These are phyloP conservation scores for Pseudonitzschia multiseries DNA, from an alignment of 108 stramenopile species.

Conservation along the genomic window DNA sequence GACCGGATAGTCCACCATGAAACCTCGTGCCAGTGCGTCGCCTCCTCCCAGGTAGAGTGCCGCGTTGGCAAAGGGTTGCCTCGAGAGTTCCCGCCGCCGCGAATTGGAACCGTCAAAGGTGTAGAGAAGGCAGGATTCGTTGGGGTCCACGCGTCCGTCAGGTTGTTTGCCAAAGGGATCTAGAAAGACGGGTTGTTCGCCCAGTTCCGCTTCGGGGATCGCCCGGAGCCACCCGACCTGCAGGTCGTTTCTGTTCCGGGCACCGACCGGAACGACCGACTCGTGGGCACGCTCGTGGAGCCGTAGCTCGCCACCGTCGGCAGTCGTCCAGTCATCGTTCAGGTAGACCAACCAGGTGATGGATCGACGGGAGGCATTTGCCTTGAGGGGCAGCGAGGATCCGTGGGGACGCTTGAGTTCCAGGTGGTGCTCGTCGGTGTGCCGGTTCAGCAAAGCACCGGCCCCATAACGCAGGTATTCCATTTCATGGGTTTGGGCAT, in stretches of 20 bases:
- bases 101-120: not conserved
- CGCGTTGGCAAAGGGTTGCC: constrained; percentile 47
- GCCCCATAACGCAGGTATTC: constrained; percentile 60
- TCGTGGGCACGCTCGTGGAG: constrained; percentile 33
- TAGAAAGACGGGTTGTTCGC: constrained; percentile 63
- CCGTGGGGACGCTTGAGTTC: constrained; percentile 60
- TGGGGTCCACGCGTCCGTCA: not conserved
- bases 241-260: constrained; percentile 45
- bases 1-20: constrained; percentile 21
- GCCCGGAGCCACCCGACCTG: constrained; percentile 60
- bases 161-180: constrained; percentile 37
- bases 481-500: constrained; percentile 33
- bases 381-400: constrained; percentile 38
- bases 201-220: constrained; percentile 22
- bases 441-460: constrained; percentile 58
- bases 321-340: constrained; percentile 58
- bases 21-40: constrained; percentile 22
- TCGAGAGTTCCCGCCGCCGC: constrained; percentile 39
- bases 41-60: constrained; percentile 44
- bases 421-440: constrained; percentile 76
- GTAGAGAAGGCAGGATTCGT: constrained; percentile 49
- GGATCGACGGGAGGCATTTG: constrained; percentile 39
- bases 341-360: constrained; percentile 70
- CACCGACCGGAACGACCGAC: constrained; percentile 12
- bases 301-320: constrained; percentile 31